Evolutionary conservation across 225 moss, liverwort and hornwort species (phyloP).

Genomic region (Straminergon stramineum): DNA sequence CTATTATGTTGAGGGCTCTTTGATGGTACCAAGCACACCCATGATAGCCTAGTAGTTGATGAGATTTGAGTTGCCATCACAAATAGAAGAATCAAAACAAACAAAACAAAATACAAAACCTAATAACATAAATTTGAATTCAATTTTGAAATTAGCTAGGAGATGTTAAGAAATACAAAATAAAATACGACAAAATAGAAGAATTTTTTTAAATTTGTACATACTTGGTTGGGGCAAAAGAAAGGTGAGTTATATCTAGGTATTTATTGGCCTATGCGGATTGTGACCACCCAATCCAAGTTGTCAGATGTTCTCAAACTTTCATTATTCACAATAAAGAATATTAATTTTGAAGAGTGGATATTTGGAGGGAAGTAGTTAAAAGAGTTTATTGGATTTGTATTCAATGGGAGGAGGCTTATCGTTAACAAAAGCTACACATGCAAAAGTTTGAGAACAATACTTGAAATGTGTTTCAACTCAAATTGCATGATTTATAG

Average conservation of each 20-base stretch:
- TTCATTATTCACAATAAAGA: neutral
- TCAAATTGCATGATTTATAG: neutral
- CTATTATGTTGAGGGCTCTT: fast-evolving
- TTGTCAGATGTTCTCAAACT: neutral
- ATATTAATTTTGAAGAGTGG: too few relatives aligned
- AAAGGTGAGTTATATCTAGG: fast-evolving
- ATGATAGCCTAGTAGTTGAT: fast-evolving
- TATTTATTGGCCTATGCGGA: neutral
- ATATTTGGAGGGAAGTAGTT: fast-evolving
- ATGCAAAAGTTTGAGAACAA: neutral
- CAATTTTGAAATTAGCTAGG: neutral
- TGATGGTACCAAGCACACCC: neutral
- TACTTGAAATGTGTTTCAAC: fast-evolving
- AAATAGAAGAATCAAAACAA: neutral
- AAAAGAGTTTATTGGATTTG: neutral
- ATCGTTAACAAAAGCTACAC: neutral
- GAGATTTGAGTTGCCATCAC: neutral
- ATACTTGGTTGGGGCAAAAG: neutral
- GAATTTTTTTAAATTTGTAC: neutral
- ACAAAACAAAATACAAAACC: neutral
- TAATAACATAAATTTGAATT: neutral
- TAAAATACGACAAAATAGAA: neutral
- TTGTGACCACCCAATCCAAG: fast-evolving
- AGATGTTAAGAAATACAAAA: neutral
- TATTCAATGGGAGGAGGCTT: fast-evolving